Base-by-base conservation (phyloP, 192 early-diverging fungal species). In the Mortierella hygrophila region DNA sequence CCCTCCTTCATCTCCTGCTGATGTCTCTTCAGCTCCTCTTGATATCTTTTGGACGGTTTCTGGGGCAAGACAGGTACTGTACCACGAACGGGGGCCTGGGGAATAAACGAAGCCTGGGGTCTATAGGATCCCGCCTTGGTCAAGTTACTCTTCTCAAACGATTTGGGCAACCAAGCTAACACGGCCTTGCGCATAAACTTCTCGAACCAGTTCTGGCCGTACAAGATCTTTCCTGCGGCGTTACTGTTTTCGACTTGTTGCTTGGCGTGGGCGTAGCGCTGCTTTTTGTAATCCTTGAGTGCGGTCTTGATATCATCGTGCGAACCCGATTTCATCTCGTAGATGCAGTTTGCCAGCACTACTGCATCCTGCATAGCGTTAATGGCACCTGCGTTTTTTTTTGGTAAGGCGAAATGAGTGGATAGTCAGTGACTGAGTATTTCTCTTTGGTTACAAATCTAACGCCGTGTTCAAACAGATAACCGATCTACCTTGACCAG, bases 321-420 rank as follows among this genome's bases (percentile, higher is more conserved):
- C 21, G 76, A 74, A 9, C n/a, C 15, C 2, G 76, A 77, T 20
- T 49, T 68, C 26, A 78, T 60, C 2, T 78, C 82, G 35, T 74
- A 74, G 26, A 78, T 20, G 42, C 82, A 83, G 52, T 78, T 83
- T 72, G 82, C 82, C 11, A 83, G 20, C 15, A 83, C 49, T 1
- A 83, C 82, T 0, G 82, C 76, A 75, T 83, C 81, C 55, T 83
- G 81, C 81, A 83, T 74, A 1, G 81, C 81, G 40, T 75, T 81
- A 13, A 81, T 75, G n/a, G 80, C 80, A 7, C 80, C 79, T 80
- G 35, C 18, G 41, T 37, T 42, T n/a, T 32, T 37, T 71, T 23
- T 29, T 38, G 1, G 68, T 15, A 42, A 13, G 10, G 32, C 46
- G 9, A 26, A 65, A 32, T 32, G 29, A 65, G 3, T 29, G 26